Conservation (phyloP, 768 basidiomycete species). For the Serendipita indica region DNA sequence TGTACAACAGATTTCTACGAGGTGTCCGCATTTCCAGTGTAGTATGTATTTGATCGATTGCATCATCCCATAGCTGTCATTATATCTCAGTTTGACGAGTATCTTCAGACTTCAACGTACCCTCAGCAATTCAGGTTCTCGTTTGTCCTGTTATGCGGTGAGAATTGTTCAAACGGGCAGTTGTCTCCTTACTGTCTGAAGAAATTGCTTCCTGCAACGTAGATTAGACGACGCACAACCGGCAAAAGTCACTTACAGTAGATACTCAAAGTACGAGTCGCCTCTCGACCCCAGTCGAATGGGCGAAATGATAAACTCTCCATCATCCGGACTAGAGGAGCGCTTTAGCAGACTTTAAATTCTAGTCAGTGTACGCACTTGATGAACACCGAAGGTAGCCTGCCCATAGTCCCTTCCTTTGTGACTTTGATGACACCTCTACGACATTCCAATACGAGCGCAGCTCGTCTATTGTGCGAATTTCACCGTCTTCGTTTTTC, state of each 20-base stretch:
- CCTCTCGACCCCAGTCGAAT: constrained; percentile 85
- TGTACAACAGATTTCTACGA: constrained; percentile 51
- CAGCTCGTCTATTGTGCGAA: background rate
- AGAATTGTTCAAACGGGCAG: background rate
- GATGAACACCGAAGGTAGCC: constrained; percentile 74
- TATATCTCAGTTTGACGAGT: background rate
- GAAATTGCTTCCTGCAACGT: constrained; percentile 54
- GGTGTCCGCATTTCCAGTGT: constrained; percentile 55
- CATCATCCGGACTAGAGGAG: constrained; percentile 33
- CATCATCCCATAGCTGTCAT: constrained; percentile 73
- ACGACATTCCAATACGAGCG: background rate
- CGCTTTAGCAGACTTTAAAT: background rate
- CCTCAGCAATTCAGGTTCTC: background rate
- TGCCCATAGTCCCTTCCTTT: constrained; percentile 43
- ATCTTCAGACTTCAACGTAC: background rate
- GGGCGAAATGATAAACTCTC: constrained; percentile 50
- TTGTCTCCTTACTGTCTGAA: constrained; percentile 63
- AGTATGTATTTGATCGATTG: constrained; percentile 74
- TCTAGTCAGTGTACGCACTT: constrained; percentile 33
- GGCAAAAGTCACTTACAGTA: constrained; percentile 37
- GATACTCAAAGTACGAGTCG: constrained; percentile 89
- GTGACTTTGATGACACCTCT: constrained; percentile 56
- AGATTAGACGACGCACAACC: background rate
- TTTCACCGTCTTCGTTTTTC: background rate
- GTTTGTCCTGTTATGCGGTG: background rate